Conservation (phyloP, 1,139 yeast species). For the Blastobotrys buckinghamii region DNA sequence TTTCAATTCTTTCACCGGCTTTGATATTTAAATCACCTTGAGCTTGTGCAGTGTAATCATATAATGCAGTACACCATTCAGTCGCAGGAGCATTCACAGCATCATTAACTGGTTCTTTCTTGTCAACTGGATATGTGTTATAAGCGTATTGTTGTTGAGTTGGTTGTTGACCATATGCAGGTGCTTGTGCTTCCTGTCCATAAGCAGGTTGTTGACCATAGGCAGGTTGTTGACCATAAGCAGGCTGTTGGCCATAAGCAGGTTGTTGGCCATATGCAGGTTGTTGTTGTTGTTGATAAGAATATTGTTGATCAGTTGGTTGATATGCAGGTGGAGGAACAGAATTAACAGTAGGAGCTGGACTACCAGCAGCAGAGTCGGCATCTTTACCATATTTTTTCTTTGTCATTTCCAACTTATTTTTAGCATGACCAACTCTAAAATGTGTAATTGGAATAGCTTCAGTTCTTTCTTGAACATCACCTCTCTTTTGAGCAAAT, state of each 20-base stretch:
- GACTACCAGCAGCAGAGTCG: conserved; percentile 34
- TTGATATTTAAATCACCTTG: conserved; percentile 82
- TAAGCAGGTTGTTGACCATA: conserved; percentile 24
- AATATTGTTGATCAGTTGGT: conserved; percentile 15
- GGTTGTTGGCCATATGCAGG: conserved; percentile 30
- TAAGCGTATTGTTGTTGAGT: conserved; percentile 8
- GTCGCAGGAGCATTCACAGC: conserved; percentile 35
- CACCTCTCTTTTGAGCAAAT: conserved; percentile 75
- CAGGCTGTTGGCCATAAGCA: conserved; percentile 23
- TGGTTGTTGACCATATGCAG: conserved; percentile 28
- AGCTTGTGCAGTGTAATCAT: conserved; percentile 77
- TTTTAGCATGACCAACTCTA: conserved; percentile 80
- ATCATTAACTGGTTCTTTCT: conserved; percentile 17
- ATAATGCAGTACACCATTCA: conserved; percentile 66
- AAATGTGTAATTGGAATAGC: conserved; percentile 83
- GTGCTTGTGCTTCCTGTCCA: conserved; percentile 24
- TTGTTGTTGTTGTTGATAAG: conserved; percentile 22
- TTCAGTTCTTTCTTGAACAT: conserved; percentile 83
- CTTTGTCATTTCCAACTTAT: conserved; percentile 74
- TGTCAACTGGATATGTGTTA: conserved; percentile 16
- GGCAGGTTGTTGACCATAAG: conserved; percentile 27
- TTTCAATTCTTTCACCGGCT: conserved; percentile 82
- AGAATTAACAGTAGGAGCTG: conserved; percentile 20
- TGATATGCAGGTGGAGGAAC: conserved; percentile 30
- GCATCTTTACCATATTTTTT: conserved; percentile 57